Evolutionary conservation across 371 early-diverging fungal genomes (phyloP).

Genomic region (Mucor sp.): DNA sequence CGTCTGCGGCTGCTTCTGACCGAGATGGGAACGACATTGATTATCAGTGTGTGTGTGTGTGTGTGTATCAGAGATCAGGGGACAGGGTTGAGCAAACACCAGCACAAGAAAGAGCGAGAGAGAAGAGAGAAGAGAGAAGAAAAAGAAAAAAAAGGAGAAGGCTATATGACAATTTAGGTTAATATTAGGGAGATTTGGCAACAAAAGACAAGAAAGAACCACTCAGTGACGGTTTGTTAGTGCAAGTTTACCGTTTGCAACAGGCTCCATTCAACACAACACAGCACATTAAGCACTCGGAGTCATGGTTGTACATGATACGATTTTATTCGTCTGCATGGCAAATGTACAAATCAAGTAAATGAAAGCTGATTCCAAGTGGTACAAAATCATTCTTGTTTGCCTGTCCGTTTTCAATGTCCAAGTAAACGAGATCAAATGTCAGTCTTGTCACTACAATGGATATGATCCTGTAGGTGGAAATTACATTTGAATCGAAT

Average conservation of each 20-base stretch:
- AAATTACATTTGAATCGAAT: neutral
- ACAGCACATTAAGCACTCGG: neutral
- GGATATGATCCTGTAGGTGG: neutral
- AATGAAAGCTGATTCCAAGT: neutral
- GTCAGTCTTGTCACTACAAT: neutral
- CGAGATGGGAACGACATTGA: constrained; percentile 6
- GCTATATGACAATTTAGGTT: neutral
- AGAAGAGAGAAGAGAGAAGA: neutral
- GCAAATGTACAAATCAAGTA: constrained; percentile 5
- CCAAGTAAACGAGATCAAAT: neutral
- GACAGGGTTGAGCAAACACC: neutral
- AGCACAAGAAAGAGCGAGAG: neutral
- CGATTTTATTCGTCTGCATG: neutral
- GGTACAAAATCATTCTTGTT: neutral
- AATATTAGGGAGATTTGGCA: constrained; percentile 4
- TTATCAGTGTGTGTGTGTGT: neutral
- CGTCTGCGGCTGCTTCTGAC: neutral
- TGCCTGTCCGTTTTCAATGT: neutral
- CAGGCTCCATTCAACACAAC: neutral
- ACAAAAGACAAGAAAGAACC: neutral
- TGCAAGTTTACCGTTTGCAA: neutral
- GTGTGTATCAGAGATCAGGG: neutral
- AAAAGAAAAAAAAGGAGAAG: neutral
- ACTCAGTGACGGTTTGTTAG: neutral
- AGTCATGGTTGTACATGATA: neutral